Conservation (phyloP, 139 green algal genomes). For the Coelastrella sp. region DNA sequence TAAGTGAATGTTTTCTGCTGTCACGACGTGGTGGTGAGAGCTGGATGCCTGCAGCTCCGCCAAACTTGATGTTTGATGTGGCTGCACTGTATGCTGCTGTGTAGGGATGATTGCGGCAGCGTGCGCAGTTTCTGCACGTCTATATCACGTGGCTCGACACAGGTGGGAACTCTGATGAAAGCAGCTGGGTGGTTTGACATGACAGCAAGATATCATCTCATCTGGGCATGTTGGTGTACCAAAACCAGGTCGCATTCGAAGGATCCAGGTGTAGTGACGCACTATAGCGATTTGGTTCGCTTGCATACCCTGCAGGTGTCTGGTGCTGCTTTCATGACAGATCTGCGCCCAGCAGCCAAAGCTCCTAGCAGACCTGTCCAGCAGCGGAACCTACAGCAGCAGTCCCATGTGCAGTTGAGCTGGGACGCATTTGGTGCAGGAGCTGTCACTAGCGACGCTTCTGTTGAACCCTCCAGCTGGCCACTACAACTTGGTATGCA, state of each 20-base stretch:
- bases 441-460: not conserved
- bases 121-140: constrained; percentile 30
- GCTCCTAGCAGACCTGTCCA: not conserved
- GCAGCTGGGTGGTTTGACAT: too few relatives aligned
- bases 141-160: constrained; percentile 25
- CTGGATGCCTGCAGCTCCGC: too few relatives aligned
- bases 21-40: too few relatives aligned
- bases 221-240: too few relatives aligned
- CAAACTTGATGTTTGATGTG: too few relatives aligned
- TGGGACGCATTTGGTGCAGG: not conserved
- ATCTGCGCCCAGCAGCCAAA: constrained; percentile 20
- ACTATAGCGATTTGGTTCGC: too few relatives aligned
- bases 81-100: not conserved
- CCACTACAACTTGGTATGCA: not conserved
- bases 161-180: not conserved
- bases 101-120: constrained; percentile 29
- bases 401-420: not conserved
- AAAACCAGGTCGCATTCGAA: too few relatives aligned
- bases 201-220: too few relatives aligned
- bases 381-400: constrained; percentile 2
- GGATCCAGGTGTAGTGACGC: too few relatives aligned
- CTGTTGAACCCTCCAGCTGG: not conserved
- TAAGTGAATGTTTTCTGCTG: not conserved
- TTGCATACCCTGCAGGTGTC: constrained; percentile 9
- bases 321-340: not conserved